phyloP scores from a whole-genome alignment of 2,329 filamentous ascomycete species.

The Scolecobasidium constrictum region DNA sequence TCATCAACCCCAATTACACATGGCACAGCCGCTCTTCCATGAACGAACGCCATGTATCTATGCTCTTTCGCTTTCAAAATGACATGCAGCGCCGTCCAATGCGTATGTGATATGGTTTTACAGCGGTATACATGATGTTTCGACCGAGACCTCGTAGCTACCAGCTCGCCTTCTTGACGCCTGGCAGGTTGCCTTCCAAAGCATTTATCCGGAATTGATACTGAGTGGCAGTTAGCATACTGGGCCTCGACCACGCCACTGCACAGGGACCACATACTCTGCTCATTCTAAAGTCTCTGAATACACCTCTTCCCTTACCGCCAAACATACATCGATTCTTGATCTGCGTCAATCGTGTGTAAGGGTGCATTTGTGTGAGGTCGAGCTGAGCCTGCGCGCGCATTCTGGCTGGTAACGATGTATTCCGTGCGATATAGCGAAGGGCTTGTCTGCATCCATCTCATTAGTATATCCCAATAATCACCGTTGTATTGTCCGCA shows the following conservation, averaged over 20 bases:
- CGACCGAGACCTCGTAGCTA: no score
- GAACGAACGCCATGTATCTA: no score
- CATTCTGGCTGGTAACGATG: slow-evolving; percentile 66
- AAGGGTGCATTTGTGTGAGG: slow-evolving; percentile 89
- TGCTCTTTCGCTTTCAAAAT: no score
- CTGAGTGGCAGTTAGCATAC: no score
- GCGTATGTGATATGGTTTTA: no score
- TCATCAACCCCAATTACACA: no score
- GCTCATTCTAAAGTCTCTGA: slow-evolving; percentile 84
- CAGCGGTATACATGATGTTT: no score
- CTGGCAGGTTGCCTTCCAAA: slow-evolving; percentile 72
- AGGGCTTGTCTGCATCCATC: slow-evolving; percentile 57
- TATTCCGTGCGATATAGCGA: slow-evolving; percentile 84
- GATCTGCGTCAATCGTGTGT: slow-evolving; percentile 88
- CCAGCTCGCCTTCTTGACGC: slow-evolving; percentile 95
- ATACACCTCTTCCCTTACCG: slow-evolving; percentile 81
- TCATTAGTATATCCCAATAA: slow-evolving; percentile 4
- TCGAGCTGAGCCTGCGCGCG: slow-evolving; percentile 90
- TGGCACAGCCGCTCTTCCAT: no score
- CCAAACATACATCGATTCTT: slow-evolving; percentile 86
- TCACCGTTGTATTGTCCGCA: background rate
- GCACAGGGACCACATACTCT: no score
- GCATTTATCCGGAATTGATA: slow-evolving; percentile 91
- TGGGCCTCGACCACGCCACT: no score
- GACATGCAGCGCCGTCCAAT: no score